A percentile compares a stretch with the other conserved stretches of the same genome.
These are phyloP conservation scores for Trametes sanguinea DNA, from an alignment of 768 basidiomycete genomes.

Conservation along the genomic window DNA sequence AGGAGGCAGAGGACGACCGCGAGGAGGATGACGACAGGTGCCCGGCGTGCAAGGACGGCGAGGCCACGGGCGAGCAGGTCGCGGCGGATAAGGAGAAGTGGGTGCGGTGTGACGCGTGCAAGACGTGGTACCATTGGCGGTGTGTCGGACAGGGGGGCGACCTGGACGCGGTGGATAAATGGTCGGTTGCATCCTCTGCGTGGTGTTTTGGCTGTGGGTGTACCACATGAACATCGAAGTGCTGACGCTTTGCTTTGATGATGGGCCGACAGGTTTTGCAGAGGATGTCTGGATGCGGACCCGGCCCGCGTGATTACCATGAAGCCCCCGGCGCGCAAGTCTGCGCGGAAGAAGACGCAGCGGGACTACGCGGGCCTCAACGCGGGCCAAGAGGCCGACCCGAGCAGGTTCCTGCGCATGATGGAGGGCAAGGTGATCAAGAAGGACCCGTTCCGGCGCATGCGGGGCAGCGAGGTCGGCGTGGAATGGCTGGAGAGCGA, in stretches of 20 bases:
- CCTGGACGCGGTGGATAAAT: slow-evolving; percentile 73
- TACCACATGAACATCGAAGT: neutral
- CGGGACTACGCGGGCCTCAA: slow-evolving; percentile 82
- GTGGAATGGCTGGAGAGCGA: slow-evolving; percentile 76
- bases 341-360: slow-evolving; percentile 69
- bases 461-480: slow-evolving; percentile 67
- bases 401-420: slow-evolving; percentile 66
- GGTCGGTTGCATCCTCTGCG: slow-evolving; percentile 46
- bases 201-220: slow-evolving; percentile 1
- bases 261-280: slow-evolving; percentile 60
- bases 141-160: slow-evolving; percentile 71
- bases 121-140: slow-evolving; percentile 83
- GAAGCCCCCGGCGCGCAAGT: slow-evolving; percentile 81
- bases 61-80: slow-evolving; percentile 34
- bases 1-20: slow-evolving; percentile 27
- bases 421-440: slow-evolving; percentile 68
- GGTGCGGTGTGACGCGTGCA: slow-evolving; percentile 83
- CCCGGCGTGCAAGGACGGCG: slow-evolving; percentile 50
- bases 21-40: slow-evolving; percentile 36
- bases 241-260: neutral
- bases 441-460: slow-evolving; percentile 62
- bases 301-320: slow-evolving; percentile 65
- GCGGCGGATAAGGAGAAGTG: slow-evolving; percentile 68
- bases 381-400: slow-evolving; percentile 62
- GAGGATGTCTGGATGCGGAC: slow-evolving; percentile 59